These are phyloP conservation scores for Aquilaria sinensis DNA, from an alignment of 345 rosid genomes.

Conservation along the genomic window DNA sequence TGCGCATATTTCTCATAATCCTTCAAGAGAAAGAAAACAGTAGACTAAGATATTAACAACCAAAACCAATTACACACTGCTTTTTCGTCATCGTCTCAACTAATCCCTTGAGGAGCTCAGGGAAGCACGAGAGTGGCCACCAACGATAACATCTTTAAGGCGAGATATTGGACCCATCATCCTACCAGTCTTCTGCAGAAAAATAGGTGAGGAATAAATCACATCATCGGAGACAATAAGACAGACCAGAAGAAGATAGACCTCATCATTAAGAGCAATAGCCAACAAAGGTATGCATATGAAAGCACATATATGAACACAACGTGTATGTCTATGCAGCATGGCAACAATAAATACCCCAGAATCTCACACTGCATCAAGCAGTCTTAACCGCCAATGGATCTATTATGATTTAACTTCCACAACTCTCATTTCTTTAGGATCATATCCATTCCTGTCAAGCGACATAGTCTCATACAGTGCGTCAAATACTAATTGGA, in stretches of 20 bases:
- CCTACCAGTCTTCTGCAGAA: slow-evolving; percentile 54
- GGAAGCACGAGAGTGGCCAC: slow-evolving; percentile 65
- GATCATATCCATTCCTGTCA: too few species aligned
- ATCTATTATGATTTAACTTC: too few species aligned
- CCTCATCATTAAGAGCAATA: too few species aligned
- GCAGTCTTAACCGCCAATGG: too few species aligned
- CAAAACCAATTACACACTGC: slow-evolving; percentile 7
- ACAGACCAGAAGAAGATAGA: background rate
- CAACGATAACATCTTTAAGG: slow-evolving; percentile 70
- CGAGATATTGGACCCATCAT: slow-evolving; percentile 69
- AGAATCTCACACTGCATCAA: background rate
- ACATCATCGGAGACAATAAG: background rate
- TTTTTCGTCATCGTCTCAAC: slow-evolving; percentile 31
- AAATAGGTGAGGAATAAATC: background rate
- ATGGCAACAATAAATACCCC: background rate
- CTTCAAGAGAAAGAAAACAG: background rate
- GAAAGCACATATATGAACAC: background rate
- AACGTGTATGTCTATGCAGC: background rate
- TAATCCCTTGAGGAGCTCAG: slow-evolving; percentile 40
- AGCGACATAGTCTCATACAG: too few species aligned
- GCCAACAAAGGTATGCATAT: background rate
- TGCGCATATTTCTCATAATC: too few species aligned
- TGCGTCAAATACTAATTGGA: background rate
- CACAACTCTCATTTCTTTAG: too few species aligned
- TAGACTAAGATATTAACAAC: slow-evolving; percentile 11